These are phyloP conservation scores for Berberis thunbergii DNA, from an alignment of 164 flowering plant species.

Conservation along the genomic window DNA sequence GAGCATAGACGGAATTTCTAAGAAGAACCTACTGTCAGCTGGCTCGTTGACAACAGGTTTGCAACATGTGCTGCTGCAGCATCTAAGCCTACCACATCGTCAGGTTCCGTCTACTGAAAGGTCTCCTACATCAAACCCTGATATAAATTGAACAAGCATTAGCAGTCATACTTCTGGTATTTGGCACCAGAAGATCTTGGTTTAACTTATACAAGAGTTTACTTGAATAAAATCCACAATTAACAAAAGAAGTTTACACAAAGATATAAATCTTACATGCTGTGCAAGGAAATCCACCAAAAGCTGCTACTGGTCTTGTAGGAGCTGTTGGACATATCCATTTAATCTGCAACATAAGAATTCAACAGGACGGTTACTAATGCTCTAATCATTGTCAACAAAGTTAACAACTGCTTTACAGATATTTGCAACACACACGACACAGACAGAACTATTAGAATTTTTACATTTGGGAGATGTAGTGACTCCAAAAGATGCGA, in stretches of 20 bases:
- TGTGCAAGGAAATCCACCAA: constrained; percentile 65
- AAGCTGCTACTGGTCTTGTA: constrained; percentile 40
- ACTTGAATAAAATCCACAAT: too few species aligned
- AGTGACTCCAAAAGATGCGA: too few species aligned
- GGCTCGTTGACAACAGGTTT: constrained; percentile 87
- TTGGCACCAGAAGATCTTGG: too few species aligned
- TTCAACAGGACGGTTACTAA: neutral
- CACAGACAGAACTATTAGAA: too few species aligned
- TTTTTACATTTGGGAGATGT: too few species aligned
- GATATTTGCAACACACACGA: too few species aligned
- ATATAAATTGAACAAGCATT: constrained; percentile 8
- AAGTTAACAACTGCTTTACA: too few species aligned
- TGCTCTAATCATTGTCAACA: too few species aligned
- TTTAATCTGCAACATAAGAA: constrained; percentile 32
- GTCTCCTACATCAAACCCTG: constrained; percentile 93
- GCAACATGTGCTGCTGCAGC: constrained; percentile 95
- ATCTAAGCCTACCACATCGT: constrained; percentile 90
- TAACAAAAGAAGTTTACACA: too few species aligned
- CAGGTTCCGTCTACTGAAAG: constrained; percentile 84
- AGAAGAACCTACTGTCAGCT: constrained; percentile 60
- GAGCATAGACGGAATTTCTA: too few species aligned
- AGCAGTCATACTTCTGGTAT: too few species aligned
- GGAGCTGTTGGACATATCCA: constrained; percentile 73
- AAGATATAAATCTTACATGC: constrained; percentile 45
- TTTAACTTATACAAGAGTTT: too few species aligned